Conservation (phyloP, 2,329 filamentous ascomycete species). For the Pezicula neosporulosa region DNA sequence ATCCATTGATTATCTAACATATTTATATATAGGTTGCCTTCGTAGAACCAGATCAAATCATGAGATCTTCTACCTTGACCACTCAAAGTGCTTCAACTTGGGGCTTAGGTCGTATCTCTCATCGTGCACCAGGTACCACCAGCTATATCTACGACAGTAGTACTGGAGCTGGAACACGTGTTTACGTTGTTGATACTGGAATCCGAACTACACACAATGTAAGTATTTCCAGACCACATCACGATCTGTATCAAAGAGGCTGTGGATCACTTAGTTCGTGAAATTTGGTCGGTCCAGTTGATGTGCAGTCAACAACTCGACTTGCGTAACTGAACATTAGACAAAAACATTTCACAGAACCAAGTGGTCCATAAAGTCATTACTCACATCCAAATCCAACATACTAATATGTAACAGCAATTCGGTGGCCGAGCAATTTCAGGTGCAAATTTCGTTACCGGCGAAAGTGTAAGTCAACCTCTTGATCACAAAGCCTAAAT, state of each 20-base stretch:
- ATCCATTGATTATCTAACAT: not conserved
- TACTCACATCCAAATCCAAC: too few species aligned
- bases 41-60: slow-evolving; percentile 4
- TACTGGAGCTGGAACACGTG: slow-evolving; percentile 22
- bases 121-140: slow-evolving; percentile 7
- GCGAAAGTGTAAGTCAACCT: slow-evolving; percentile 8
- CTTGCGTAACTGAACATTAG: too few species aligned
- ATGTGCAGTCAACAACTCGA: too few species aligned
- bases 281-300: too few species aligned
- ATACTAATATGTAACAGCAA: slow-evolving; percentile 4
- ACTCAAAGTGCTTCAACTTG: slow-evolving; percentile 8
- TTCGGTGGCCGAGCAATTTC: slow-evolving; percentile 25
- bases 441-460: slow-evolving; percentile 20
- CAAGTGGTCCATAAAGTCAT: too few species aligned
- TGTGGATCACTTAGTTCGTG: too few species aligned
- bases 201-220: slow-evolving; percentile 12
- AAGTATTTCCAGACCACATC: not conserved
- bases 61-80: slow-evolving; percentile 21
- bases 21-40: slow-evolving; percentile 1
- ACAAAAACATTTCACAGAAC: too few species aligned
- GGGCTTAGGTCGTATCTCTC: slow-evolving; percentile 22
- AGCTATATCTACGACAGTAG: slow-evolving; percentile 19
- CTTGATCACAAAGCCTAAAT: not conserved
- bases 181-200: slow-evolving; percentile 28
- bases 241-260: too few species aligned